Evolutionary conservation across 306 rosid species (phyloP).

Genomic region (Sesbania bispinosa): DNA sequence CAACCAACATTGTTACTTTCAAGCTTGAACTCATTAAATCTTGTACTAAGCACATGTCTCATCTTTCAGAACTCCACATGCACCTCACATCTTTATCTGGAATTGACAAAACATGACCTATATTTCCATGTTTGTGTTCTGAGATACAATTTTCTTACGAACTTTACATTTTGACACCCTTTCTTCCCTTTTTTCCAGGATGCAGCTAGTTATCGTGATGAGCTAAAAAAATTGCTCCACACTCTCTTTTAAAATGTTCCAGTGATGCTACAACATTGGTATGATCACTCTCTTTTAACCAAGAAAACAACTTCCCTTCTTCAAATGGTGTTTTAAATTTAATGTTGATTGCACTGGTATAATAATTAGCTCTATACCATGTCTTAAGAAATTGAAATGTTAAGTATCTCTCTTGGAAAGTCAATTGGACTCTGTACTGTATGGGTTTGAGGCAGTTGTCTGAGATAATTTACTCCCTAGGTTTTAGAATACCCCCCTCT

Average conservation of each 20-base stretch:
- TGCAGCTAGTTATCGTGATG: constrained; percentile 86
- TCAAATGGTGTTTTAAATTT: neutral
- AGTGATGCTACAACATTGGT: constrained; percentile 93
- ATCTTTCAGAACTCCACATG: neutral
- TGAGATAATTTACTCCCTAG: neutral
- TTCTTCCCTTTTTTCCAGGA: constrained; percentile 45
- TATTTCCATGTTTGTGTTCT: too few species aligned
- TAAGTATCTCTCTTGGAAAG: constrained; percentile 6
- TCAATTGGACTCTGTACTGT: neutral
- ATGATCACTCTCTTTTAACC: constrained; percentile 19
- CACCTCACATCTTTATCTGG: neutral
- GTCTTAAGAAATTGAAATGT: neutral
- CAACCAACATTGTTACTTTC: neutral
- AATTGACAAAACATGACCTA: neutral
- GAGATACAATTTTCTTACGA: neutral
- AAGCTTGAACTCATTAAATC: constrained; percentile 1
- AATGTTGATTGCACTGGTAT: neutral
- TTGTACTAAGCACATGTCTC: neutral
- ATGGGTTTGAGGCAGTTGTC: neutral
- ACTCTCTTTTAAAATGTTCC: constrained; percentile 76
- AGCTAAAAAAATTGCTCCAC: constrained; percentile 75
- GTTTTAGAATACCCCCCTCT: neutral
- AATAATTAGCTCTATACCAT: neutral
- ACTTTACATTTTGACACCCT: constrained; percentile 1
- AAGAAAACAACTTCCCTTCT: neutral